phyloP scores from a whole-genome alignment of 805 yeast species.

The Metschnikowia lochheadii region DNA sequence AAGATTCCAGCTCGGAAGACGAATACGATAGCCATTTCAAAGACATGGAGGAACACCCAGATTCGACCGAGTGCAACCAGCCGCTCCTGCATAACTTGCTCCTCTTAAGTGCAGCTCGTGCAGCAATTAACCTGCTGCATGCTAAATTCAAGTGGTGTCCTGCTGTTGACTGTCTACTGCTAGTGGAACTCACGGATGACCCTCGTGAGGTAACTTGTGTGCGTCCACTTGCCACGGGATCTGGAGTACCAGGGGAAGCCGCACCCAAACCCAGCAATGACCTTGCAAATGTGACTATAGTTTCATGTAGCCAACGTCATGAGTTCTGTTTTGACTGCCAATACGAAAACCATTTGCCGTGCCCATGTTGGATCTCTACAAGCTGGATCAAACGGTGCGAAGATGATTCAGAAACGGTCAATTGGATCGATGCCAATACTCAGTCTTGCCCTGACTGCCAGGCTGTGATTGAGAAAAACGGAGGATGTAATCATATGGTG shows the following conservation, averaged over 20 bases:
- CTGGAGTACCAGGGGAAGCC: neutral
- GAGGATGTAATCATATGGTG: conserved; percentile 96
- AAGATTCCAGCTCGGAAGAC: neutral
- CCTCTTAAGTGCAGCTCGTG: conserved; percentile 13
- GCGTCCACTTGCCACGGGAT: conserved; percentile 9
- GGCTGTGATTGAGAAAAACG: conserved; percentile 81
- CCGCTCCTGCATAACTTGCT: conserved; percentile 11
- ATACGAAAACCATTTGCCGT: conserved; percentile 74
- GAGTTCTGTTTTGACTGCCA: conserved; percentile 77
- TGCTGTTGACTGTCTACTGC: conserved; percentile 67
- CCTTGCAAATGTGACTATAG: conserved; percentile 52
- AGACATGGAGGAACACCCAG: neutral
- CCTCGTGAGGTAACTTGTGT: conserved; percentile 11
- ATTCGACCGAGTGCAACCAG: conserved; percentile 1
- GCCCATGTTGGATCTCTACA: conserved; percentile 67
- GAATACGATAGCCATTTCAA: neutral
- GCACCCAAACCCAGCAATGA: conserved; percentile 7
- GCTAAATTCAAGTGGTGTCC: conserved; percentile 74
- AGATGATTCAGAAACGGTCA: conserved; percentile 83
- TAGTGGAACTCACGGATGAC: conserved; percentile 38
- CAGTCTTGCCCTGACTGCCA: conserved; percentile 82
- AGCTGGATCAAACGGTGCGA: conserved; percentile 75
- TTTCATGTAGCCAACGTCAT: conserved; percentile 61
- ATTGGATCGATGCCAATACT: conserved; percentile 85
- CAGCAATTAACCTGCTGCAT: conserved; percentile 17